Base-by-base conservation (phyloP, 345 rosid species). In the Gossypium raimondii region DNA sequence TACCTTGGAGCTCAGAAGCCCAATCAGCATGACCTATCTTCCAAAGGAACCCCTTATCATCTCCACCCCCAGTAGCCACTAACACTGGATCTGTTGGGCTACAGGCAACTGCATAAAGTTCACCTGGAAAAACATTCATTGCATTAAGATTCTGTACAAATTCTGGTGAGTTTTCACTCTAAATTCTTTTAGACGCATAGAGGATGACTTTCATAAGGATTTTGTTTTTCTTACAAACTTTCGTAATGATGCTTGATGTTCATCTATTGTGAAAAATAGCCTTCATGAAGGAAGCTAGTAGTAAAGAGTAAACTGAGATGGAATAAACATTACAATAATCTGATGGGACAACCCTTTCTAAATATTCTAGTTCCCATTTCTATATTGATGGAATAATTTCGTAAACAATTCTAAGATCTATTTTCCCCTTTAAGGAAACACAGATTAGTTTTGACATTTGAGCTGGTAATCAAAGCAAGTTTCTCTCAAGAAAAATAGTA, bases 61-160 rank as follows among this genome's bases (percentile, higher is more conserved):
- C 99, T 72, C 91, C 89, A 72, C 96, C 97, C 18, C 99, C 98
- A 63, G 97, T 93, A 70, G 97, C 99, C 80, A 93, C 99, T 70
- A 89, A 82, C 13, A 80, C 81, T 43, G 97, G 84, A 77, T 93
- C 96, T 45, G 88, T 83, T 61, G 98, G 94, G 52, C 93, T 89
- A 82, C 97, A 91, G 20, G 92, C 88, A 76, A 90, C 85, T 0
- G 91, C 66, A 80, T 89, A 95, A 55, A 93, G 78, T 83, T 93
- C 98, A 81, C 87, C 98, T 92, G n/a, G 59, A 57, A 73, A 66
- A 24, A 44, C 34, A 18, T 20, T 24, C 50, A 72, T 2, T 1
- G 7, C 41, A 34, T 34, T 34, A 34, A 34, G 11, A 69, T 51
- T 50, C 59, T 14, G 10, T 27, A 25, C 44, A 51, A 25, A 48